Evolutionary conservation across 2,329 filamentous ascomycete genomes (phyloP), one percentile per base, ranked within the genome.

Genomic region (Epichloe uncinata): DNA sequence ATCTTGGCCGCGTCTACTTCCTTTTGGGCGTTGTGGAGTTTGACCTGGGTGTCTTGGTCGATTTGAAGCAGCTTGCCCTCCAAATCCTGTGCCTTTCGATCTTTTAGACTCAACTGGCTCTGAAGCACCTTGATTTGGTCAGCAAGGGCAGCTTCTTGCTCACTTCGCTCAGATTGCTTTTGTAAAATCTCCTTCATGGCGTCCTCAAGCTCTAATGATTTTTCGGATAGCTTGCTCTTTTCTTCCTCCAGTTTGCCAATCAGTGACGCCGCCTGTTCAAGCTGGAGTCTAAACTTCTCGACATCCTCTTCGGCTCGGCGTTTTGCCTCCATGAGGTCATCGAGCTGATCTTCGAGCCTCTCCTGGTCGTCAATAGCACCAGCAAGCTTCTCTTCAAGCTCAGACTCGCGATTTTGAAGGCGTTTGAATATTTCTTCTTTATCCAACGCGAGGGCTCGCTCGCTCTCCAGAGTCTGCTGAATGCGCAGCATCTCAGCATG

Each of bases 391-490:
- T 98, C 94, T 48, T 84, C 87, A 4, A 99, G 77, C 63, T 98
- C 91, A 11, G 82, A 77, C 67, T 98, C 93, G n/a, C 93, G 85
- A 48, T 84, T 72, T 62, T 96, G 93, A 20, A 98, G 74, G n/a
- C 94, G 81, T 63, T 91, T 94, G 73, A 97, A 98, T 53, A 99
- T 98, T 61, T 98, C 93, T 63, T 99, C 94, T 64, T 98, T 98
- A 67, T 99, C 93, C 5, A 98, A 72, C 1, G 93, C 93, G 41
- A 98, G 74, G n/a, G 91, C 87, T 46, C 93, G 82, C 67, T 98
- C 94, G 56, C 90, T 95, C 65, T 98, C 94, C 2, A 99, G 75
- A 0, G 87, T 95, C 59, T 97, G 88, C 63, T 96, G 90, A 44
- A 97, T 87, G 34, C 86, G 82, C 57, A 90, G 79, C 60, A 96